phyloP scores from a whole-genome alignment of 2,329 filamentous ascomycete species.

The Aspergillus sp. region DNA sequence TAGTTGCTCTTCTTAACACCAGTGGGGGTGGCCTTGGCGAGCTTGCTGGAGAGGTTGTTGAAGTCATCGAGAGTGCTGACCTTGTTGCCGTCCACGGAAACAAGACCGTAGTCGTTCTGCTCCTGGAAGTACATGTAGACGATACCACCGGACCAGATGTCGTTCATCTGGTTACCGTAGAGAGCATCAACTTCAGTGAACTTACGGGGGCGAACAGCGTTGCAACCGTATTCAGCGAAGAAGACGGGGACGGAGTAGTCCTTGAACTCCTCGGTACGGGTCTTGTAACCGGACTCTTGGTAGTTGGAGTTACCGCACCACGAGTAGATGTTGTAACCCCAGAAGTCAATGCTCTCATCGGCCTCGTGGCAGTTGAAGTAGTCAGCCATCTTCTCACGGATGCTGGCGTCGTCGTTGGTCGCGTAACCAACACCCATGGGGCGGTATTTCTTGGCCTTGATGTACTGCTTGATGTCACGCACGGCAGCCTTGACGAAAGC shows the following conservation, averaged over 20 bases:
- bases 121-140: slow-evolving; percentile 98
- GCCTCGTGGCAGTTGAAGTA: slow-evolving; percentile 84
- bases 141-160: slow-evolving; percentile 85
- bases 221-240: slow-evolving; percentile 98
- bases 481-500: slow-evolving; percentile 96
- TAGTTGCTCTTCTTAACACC: slow-evolving; percentile 59
- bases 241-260: slow-evolving; percentile 88
- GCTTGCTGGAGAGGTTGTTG: slow-evolving; percentile 58
- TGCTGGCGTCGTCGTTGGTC: slow-evolving; percentile 78
- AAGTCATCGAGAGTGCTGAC: slow-evolving; percentile 67
- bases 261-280: slow-evolving; percentile 73
- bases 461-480: slow-evolving; percentile 87
- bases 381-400: slow-evolving; percentile 70
- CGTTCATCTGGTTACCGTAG: slow-evolving; percentile 69
- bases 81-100: slow-evolving; percentile 55
- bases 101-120: slow-evolving; percentile 66
- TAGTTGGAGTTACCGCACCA: slow-evolving; percentile 86
- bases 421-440: slow-evolving; percentile 85
- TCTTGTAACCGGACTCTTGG: slow-evolving; percentile 65
- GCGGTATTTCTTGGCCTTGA: slow-evolving; percentile 66
- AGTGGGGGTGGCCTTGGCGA: slow-evolving; percentile 58
- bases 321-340: slow-evolving; percentile 99
- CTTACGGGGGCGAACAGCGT: slow-evolving; percentile 59
- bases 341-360: slow-evolving; percentile 76
- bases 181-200: slow-evolving; percentile 79